Conservation (phyloP, 371 early-diverging fungal genomes). For the Vairimorpha necatrix region DNA sequence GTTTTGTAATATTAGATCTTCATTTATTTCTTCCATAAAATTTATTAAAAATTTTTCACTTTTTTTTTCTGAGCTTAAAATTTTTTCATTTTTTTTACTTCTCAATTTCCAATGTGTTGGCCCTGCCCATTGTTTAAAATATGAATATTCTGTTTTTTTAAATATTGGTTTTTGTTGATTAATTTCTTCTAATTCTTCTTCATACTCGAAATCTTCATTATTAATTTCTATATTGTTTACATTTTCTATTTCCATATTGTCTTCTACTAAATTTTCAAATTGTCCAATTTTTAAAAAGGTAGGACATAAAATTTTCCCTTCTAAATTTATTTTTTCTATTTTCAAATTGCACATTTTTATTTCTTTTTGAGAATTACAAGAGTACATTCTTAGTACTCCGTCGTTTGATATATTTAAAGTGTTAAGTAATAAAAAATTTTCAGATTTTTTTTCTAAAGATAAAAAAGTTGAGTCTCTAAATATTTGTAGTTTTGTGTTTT, state of each 20-base stretch:
- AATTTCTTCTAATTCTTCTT: background rate
- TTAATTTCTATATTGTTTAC: background rate
- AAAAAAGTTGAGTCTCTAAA: conserved; percentile 40
- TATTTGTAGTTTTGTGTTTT: background rate
- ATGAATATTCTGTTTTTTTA: conserved; percentile 48
- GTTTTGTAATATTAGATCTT: conserved; percentile 36
- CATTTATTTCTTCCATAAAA: conserved; percentile 38
- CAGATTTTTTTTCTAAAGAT: conserved; percentile 3
- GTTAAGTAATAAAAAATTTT: conserved; percentile 16
- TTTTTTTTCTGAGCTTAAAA: conserved; percentile 15
- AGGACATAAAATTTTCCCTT: conserved; percentile 26
- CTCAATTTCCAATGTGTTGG: conserved; percentile 61
- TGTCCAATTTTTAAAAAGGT: background rate
- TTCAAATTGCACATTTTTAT: conserved; percentile 6
- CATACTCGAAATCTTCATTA: background rate
- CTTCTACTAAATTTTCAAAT: background rate
- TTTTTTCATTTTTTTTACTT: conserved; percentile 25
- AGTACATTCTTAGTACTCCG: conserved; percentile 24
- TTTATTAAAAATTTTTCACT: conserved; percentile 56
- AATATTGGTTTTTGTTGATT: conserved; percentile 13
- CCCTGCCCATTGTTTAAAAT: conserved; percentile 64
- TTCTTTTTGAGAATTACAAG: background rate
- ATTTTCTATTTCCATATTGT: conserved; percentile 14
- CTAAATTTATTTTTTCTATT: background rate
- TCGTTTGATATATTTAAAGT: conserved; percentile 11